Evolutionary conservation across 164 flowering plant genomes (phyloP).

Genomic region (Sedum album): DNA sequence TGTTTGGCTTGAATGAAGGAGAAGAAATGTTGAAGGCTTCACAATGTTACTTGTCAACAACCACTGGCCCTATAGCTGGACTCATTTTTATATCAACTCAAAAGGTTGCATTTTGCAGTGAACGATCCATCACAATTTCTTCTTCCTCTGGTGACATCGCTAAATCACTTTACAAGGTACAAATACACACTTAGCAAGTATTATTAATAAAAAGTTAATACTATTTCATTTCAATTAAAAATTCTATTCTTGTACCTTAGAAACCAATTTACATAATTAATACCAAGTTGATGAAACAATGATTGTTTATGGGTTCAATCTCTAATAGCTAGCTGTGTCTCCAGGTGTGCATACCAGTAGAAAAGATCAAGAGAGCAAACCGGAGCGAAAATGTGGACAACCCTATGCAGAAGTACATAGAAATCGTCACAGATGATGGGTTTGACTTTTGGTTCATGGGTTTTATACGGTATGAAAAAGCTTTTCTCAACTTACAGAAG

Average conservation of each 20-base stretch:
- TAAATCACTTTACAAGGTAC: slow-evolving; percentile 24
- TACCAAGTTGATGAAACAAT: neutral
- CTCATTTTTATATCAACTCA: slow-evolving; percentile 32
- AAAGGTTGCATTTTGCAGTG: slow-evolving; percentile 39
- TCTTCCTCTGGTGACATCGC: slow-evolving; percentile 13
- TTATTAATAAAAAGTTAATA: neutral
- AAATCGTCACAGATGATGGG: slow-evolving; percentile 20
- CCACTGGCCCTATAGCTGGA: slow-evolving; percentile 39
- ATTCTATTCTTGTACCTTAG: neutral
- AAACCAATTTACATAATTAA: neutral
- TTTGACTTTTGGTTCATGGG: slow-evolving; percentile 35
- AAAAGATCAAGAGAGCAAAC: slow-evolving; percentile 20
- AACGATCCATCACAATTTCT: slow-evolving; percentile 20
- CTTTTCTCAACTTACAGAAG: slow-evolving; percentile 19
- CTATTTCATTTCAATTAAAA: neutral
- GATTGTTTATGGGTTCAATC: neutral
- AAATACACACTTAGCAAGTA: neutral
- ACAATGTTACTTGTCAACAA: slow-evolving; percentile 37
- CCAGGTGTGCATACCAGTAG: slow-evolving; percentile 24
- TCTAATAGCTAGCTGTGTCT: neutral
- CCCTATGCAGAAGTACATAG: slow-evolving; percentile 23
- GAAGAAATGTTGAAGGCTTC: slow-evolving; percentile 32
- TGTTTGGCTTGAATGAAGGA: slow-evolving; percentile 22
- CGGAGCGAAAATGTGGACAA: slow-evolving; percentile 22
- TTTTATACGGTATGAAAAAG: slow-evolving; percentile 24